These are phyloP conservation scores for Chaetomium fimeti DNA, from an alignment of 495 filamentous ascomycete species.

Conservation along the genomic window DNA sequence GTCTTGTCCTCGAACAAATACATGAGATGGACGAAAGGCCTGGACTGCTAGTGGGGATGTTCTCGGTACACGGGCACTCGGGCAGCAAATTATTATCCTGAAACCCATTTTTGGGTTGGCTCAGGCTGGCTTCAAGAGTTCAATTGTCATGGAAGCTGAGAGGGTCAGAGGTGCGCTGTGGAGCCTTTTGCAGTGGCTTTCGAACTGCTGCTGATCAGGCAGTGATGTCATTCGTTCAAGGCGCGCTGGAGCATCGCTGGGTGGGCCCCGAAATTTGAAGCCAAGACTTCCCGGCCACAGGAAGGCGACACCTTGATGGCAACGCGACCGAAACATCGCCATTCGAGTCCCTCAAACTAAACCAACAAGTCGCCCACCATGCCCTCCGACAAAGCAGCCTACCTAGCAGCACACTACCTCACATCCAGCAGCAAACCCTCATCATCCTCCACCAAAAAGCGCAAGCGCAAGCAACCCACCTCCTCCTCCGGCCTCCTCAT, in stretches of 20 bases:
- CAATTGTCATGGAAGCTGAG: too few relatives aligned
- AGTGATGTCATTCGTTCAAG: neutral
- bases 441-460: constrained; percentile 60
- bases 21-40: too few relatives aligned
- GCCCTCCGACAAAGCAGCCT: constrained; percentile 71
- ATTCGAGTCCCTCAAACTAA: neutral
- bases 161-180: too few relatives aligned
- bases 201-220: neutral
- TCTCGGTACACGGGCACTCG: too few relatives aligned
- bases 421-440: constrained; percentile 66
- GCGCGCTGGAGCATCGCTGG: neutral
- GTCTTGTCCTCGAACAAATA: too few relatives aligned
- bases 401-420: constrained; percentile 94
- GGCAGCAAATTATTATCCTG: too few relatives aligned
- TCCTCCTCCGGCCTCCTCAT: constrained; percentile 73
- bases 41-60: too few relatives aligned
- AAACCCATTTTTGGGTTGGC: too few relatives aligned
- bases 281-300: neutral
- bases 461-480: constrained; percentile 73
- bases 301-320: constrained; percentile 21
- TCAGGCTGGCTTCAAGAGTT: too few relatives aligned
- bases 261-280: neutral
- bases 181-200: too few relatives aligned
- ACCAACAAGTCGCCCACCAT: constrained; percentile 33
- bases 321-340: constrained; percentile 1